phyloP scores from a whole-genome alignment of 106 monocot genomes.

The Agapanthus africanus region DNA sequence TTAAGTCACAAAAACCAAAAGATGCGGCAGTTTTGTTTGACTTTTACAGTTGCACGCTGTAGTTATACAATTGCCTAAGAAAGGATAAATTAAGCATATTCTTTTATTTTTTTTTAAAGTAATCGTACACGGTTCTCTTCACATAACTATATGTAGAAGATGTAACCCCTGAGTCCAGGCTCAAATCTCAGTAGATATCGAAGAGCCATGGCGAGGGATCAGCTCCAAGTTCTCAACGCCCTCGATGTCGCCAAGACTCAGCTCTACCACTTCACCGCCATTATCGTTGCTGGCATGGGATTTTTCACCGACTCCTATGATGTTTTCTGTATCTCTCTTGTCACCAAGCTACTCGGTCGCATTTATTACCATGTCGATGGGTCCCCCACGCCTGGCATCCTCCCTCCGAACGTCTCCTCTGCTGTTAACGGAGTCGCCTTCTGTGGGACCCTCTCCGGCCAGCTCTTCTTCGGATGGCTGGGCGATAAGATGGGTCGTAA shows the following conservation, averaged over 20 bases:
- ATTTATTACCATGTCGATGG: constrained; percentile 43
- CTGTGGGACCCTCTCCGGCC: constrained; percentile 74
- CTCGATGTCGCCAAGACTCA: constrained; percentile 84
- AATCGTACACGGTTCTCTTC: too few relatives aligned
- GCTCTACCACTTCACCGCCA: constrained; percentile 75
- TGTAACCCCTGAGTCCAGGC: too few relatives aligned
- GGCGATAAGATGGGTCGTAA: constrained; percentile 91
- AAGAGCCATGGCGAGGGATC: not conserved
- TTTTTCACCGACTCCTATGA: constrained; percentile 98
- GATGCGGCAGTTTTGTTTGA: too few relatives aligned
- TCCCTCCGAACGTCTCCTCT: constrained; percentile 65
- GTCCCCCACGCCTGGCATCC: constrained; percentile 43
- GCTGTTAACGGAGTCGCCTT: constrained; percentile 91
- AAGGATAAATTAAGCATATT: too few relatives aligned
- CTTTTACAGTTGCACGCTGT: too few relatives aligned
- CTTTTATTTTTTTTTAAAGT: too few relatives aligned
- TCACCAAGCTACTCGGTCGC: constrained; percentile 87
- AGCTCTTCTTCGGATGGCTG: constrained; percentile 93
- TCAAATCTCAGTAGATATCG: too few relatives aligned
- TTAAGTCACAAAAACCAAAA: too few relatives aligned
- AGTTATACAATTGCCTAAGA: too few relatives aligned
- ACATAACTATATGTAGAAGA: too few relatives aligned
- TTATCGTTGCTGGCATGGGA: constrained; percentile 86
- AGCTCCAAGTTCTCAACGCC: constrained; percentile 27
- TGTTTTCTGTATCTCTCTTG: constrained; percentile 86